Evolutionary conservation across 441 rosid species (phyloP), one percentile per base, ranked within the genome.

Genomic region (Syzygium malaccense): DNA sequence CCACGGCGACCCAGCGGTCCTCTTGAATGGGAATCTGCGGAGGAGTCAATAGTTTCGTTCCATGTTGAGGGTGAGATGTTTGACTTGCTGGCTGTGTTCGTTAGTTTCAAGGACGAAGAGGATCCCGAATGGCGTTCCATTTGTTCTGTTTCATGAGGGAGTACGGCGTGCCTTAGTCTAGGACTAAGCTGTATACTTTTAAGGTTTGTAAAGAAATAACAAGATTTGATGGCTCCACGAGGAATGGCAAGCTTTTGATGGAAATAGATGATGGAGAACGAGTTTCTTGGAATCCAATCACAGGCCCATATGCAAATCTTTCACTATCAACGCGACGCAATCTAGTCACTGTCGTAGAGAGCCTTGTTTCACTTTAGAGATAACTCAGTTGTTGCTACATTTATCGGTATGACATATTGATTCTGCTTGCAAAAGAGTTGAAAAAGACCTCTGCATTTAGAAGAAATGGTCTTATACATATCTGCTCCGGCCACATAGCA

Each of bases 71-170:
- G 32, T 62, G 71, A 62, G 37, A 9, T 62, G 71, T 64, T 30
- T 64, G 37, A n/a, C 25, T 66, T 10, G 23, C 25, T 66, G 13
- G 78, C 78, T 8, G 23, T 30, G 75, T 30, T 66, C 6, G 7
- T 0, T 1, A 17, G 32, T 32, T 66, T 66, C 13, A 0, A 4
- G 23, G 41, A 32, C 6, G 5, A 3, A 0, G 41, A 2, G 6
- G 8, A 8, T 7, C 1, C 20, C 14, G 41, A 17, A 17, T 45
- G 6, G 12, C 20, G 17, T 66, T 32, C 13, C 13, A 4, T 32
- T 18, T 66, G 78, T 18, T 66, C 41, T 8, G 45, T 66, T 66
- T 66, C 4, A 30, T 17, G 75, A 15, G 12, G 33, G 75, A 64
- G 19, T 9, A 30, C 12, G 4, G 41, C 5, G 0, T 2, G 75